Evolutionary conservation across 2,329 filamentous ascomycete species (phyloP).

Genomic region (Dactylonectria estremocensis): DNA sequence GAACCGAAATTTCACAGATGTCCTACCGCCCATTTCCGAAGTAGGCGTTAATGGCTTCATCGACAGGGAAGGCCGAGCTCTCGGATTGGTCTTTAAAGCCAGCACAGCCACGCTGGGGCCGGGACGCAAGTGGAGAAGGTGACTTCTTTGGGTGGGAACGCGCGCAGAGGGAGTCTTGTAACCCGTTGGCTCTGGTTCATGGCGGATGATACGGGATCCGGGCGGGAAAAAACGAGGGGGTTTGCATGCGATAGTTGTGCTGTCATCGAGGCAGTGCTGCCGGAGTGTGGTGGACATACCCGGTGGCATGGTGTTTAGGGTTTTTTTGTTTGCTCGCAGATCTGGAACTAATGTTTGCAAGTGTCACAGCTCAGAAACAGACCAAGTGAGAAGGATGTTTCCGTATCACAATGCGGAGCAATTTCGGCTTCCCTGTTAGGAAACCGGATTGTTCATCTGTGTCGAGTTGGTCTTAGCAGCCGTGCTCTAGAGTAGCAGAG

Average conservation of each 20-base stretch:
- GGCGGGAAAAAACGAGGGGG: constrained; percentile 15
- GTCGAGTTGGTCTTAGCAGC: not conserved
- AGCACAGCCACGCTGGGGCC: constrained; percentile 23
- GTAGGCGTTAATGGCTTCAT: constrained; percentile 1
- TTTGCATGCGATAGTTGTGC: constrained; percentile 3
- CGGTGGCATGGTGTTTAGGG: not conserved
- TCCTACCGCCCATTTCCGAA: not conserved
- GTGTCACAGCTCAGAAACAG: not conserved
- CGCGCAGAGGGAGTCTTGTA: not conserved
- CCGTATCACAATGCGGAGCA: not conserved
- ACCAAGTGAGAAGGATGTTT: constrained; percentile 1
- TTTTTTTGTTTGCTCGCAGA: constrained; percentile 5
- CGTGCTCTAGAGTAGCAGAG: not conserved
- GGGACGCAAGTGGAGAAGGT: constrained; percentile 6
- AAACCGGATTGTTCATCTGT: not conserved
- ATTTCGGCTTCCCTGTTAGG: not conserved
- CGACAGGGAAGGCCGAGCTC: constrained; percentile 3
- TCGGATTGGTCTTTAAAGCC: constrained; percentile 12
- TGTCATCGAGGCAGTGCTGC: constrained; percentile 23
- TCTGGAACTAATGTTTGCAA: not conserved
- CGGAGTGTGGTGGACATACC: constrained; percentile 22
- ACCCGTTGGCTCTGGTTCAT: not conserved
- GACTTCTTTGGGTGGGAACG: constrained; percentile 1
- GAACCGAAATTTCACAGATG: constrained; percentile 11
- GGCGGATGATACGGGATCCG: constrained; percentile 9